Evolutionary conservation across 805 yeast species (phyloP).

Genomic region (Metschnikowia cerradonensis): DNA sequence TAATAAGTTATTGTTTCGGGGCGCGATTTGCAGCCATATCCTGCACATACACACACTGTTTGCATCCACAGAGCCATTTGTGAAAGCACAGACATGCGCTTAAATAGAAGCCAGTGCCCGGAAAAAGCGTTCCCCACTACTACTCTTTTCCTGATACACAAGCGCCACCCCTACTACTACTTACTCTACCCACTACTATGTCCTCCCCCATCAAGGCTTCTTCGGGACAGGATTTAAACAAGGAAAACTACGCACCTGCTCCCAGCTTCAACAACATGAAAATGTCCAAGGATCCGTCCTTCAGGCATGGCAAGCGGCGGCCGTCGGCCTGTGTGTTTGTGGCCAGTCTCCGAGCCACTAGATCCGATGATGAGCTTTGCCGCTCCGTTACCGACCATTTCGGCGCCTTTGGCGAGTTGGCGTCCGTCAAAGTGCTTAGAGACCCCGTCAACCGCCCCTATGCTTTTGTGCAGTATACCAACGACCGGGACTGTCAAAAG

Average conservation of each 20-base stretch:
- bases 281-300: background rate
- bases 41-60: background rate
- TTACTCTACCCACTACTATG: constrained; percentile 2
- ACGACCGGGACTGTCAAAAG: constrained; percentile 60
- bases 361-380: constrained; percentile 68
- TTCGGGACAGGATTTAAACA: constrained; percentile 3
- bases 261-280: background rate
- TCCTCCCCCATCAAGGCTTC: constrained; percentile 1
- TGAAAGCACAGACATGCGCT: background rate
- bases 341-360: constrained; percentile 67
- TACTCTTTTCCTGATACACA: background rate
- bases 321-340: constrained; percentile 89
- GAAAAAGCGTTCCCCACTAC: background rate
- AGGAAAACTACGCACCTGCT: constrained; percentile 4
- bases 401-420: constrained; percentile 63
- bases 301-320: constrained; percentile 7
- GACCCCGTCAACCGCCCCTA: constrained; percentile 81
- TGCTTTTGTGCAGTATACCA: constrained; percentile 84
- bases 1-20: background rate
- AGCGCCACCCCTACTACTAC: background rate
- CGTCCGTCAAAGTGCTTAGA: constrained; percentile 75
- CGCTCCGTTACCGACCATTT: constrained; percentile 67
- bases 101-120: background rate
- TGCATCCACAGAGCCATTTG: constrained; percentile 4
- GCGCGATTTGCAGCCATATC: constrained; percentile 1